Evolutionary conservation across 345 rosid genomes (phyloP).

Genomic region (Eucalyptus curtisii): DNA sequence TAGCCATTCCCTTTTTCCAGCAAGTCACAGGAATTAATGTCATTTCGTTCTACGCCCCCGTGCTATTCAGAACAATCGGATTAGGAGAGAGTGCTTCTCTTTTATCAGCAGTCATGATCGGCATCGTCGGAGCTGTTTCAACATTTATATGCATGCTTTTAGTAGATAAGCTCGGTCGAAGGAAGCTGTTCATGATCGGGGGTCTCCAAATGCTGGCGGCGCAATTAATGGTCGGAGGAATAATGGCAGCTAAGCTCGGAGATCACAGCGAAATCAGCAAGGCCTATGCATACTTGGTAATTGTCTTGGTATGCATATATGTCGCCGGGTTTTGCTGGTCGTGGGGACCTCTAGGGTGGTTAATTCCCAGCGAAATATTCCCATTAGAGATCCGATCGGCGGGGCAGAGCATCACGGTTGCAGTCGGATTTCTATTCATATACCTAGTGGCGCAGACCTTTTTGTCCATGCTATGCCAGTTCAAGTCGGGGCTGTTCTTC

Average conservation of each 20-base stretch:
- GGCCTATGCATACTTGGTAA: constrained; percentile 13
- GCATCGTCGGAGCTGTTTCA: constrained; percentile 19
- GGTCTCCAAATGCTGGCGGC: constrained; percentile 53
- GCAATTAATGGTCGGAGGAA: constrained; percentile 28
- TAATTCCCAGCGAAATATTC: constrained; percentile 35
- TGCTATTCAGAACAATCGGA: constrained; percentile 54
- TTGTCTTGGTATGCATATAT: constrained; percentile 16
- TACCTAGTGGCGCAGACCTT: constrained; percentile 28
- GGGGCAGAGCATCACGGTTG: constrained; percentile 26
- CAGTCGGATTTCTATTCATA: constrained; percentile 17
- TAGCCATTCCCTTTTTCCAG: constrained; percentile 56
- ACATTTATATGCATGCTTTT: constrained; percentile 35
- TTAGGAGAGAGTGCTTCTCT: constrained; percentile 52
- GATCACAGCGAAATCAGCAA: constrained; percentile 35
- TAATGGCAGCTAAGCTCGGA: constrained; percentile 24
- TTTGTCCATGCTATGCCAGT: constrained; percentile 23
- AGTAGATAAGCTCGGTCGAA: constrained; percentile 54
- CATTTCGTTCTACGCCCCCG: constrained; percentile 58
- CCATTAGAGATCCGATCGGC: constrained; percentile 26
- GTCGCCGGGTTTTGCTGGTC: constrained; percentile 31
- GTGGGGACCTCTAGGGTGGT: constrained; percentile 42
- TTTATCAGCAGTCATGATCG: constrained; percentile 27
- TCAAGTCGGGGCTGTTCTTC: constrained; percentile 33
- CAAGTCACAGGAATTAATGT: constrained; percentile 68
- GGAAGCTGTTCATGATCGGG: constrained; percentile 27